Base-by-base conservation (phyloP, 2,329 filamentous ascomycete species). In the Aaosphaeria pasadenensis region DNA sequence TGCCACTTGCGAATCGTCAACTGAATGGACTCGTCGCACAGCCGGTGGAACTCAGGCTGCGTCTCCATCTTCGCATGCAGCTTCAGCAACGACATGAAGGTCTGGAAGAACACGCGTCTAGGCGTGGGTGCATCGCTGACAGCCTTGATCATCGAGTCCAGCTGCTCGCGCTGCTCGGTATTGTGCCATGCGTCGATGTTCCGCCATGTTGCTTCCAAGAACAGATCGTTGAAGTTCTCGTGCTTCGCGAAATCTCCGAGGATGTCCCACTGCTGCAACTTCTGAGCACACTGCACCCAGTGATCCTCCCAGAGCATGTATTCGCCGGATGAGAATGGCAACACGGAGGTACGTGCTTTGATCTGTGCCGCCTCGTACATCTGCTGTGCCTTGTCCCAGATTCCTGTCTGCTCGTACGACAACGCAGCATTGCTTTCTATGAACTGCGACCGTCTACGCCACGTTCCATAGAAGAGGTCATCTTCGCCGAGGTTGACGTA, bases 241-340 rank as follows among this genome's bases (percentile, higher is more conserved):
- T 99, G 94, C 72, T 99, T 99, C 4, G 94, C 91, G 64, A 97
- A 97, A 60, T 99, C 95, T 53, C 91, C 90, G 32, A 99, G 73
- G 48, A 99, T 92, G 61, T 99, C 94, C 94, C 94, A 99, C 66
- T 99, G 95, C 69, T 99, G 95, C 41, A 99, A 79, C 73, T 99
- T 99, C 73, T 97, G 91, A 0, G 92, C 94, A 69, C 94, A 99
- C 43, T 96, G 81, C 39, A 99, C 86, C 94, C 94, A 99, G 61
- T 99, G 95, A 65, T 99, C 94, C 72, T 99, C 94, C 94, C 94
- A 99, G 1, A 99, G 81, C 83, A 95, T 96, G 72, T 99, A 99
- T 71, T 99, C 94, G 31, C 87, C 91, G 60, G 95, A 89, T 1
- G 92, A 96, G 70, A 96, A 97, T 0, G 94, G 92, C 52, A 97